A percentile compares a stretch with the other conserved stretches of the same genome.
Evolutionary conservation across 2,329 filamentous ascomycete species (phyloP).

Genomic region (Colletotrichum paranaense): DNA sequence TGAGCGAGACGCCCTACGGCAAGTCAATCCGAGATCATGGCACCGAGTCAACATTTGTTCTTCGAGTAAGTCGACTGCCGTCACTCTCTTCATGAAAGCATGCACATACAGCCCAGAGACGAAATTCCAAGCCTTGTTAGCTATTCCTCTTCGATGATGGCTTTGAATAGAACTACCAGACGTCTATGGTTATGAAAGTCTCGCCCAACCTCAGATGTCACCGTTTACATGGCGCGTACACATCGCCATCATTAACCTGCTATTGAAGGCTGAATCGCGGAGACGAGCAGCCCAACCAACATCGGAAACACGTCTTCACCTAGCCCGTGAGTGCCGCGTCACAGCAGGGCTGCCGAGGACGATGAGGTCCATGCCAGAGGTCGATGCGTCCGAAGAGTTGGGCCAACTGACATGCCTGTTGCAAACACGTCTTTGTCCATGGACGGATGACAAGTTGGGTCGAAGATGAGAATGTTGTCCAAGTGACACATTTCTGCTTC

Average conservation of each 20-base stretch:
- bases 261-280: constrained; percentile 14
- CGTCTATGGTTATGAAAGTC: neutral
- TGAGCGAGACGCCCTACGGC: neutral
- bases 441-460: neutral
- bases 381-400: constrained; percentile 1
- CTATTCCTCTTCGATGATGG: neutral
- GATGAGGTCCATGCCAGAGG: neutral
- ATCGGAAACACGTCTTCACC: constrained; percentile 11
- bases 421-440: neutral
- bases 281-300: neutral
- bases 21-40: neutral
- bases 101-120: neutral
- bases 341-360: constrained; percentile 6
- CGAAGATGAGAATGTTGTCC: neutral
- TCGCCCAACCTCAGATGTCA: neutral
- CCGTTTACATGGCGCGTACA: neutral
- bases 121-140: neutral
- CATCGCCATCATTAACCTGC: neutral
- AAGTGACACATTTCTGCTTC: neutral
- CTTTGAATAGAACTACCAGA: neutral
- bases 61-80: neutral
- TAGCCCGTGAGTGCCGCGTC: constrained; percentile 19
- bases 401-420: neutral
- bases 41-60: neutral
- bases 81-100: neutral